A percentile compares a stretch with the other conserved stretches of the same genome.
Conservation (phyloP, 305 asterid species). For the Caryopteris hybrid region DNA sequence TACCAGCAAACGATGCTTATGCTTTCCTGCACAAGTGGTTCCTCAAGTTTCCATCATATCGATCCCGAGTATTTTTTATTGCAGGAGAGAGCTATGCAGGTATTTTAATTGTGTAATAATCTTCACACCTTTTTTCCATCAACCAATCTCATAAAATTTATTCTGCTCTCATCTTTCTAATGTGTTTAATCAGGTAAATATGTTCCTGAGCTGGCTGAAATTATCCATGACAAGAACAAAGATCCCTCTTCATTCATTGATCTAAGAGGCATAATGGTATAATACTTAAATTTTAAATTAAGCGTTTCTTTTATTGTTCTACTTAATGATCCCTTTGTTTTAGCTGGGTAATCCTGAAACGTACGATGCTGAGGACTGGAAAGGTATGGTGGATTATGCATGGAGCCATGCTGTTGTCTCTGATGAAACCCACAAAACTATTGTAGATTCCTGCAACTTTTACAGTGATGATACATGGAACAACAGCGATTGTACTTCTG, state of each 20-base stretch:
- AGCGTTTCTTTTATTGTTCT: background rate
- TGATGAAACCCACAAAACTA: slow-evolving; percentile 73
- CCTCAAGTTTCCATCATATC: slow-evolving; percentile 79
- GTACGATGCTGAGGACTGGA: slow-evolving; percentile 83
- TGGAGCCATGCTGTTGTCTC: slow-evolving; percentile 98
- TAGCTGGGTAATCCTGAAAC: slow-evolving; percentile 95
- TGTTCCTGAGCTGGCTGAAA: slow-evolving; percentile 87
- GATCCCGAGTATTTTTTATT: slow-evolving; percentile 50
- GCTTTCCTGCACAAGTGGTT: slow-evolving; percentile 83
- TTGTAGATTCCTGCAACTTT: slow-evolving; percentile 59
- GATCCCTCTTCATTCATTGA: slow-evolving; percentile 65
- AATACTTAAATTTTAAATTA: background rate
- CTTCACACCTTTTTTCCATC: background rate
- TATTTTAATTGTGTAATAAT: slow-evolving; percentile 1
- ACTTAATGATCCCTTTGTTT: background rate
- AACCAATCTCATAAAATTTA: background rate
- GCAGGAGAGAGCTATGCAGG: slow-evolving; percentile 99
- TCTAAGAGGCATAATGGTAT: slow-evolving; percentile 86
- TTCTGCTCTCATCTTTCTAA: background rate
- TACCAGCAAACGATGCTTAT: slow-evolving; percentile 77
- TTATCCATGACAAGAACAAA: slow-evolving; percentile 64
- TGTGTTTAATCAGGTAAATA: slow-evolving; percentile 54
- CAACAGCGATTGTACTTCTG: slow-evolving; percentile 41
- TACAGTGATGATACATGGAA: slow-evolving; percentile 60
- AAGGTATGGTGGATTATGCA: slow-evolving; percentile 87